Conservation (phyloP, 2,329 filamentous ascomycete genomes). For the Monilinia fructigena region DNA sequence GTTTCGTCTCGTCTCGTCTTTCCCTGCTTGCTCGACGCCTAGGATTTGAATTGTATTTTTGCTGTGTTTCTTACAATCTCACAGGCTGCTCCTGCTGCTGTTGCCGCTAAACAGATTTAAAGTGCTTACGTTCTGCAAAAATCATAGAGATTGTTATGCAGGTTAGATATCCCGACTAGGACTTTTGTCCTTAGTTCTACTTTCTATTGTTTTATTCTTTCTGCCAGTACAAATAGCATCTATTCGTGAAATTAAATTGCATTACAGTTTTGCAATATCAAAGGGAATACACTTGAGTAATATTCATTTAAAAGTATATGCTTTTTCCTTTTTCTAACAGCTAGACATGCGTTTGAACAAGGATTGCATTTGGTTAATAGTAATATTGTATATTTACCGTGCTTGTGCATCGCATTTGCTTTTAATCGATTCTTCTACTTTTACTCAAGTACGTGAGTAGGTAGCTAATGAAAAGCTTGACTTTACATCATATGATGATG, state of each 20-base stretch:
- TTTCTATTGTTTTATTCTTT: not conserved
- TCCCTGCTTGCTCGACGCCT: not conserved
- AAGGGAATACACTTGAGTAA: not conserved
- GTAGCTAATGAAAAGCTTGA: constrained; percentile 11
- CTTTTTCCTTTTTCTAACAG: not conserved
- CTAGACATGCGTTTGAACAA: not conserved
- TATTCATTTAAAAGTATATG: too few species aligned
- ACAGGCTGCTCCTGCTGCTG: not conserved
- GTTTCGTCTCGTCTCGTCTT: constrained; percentile 8
- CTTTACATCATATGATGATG: constrained; percentile 17
- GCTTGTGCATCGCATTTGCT: constrained; percentile 14
- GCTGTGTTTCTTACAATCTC: not conserved
- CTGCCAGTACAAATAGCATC: not conserved
- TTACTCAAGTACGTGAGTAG: not conserved
- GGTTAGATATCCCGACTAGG: not conserved
- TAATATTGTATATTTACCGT: not conserved
- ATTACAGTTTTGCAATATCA: not conserved
- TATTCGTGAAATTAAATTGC: not conserved
- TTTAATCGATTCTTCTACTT: constrained; percentile 3
- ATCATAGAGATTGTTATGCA: not conserved
- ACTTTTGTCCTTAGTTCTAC: not conserved
- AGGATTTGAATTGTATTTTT: not conserved
- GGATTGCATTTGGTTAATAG: not conserved
- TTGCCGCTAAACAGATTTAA: constrained; percentile 7
- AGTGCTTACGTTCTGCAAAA: constrained; percentile 16